These are phyloP conservation scores for Chernovozyma sophiae-reginae DNA, from an alignment of 1,139 yeast species.

Conservation along the genomic window DNA sequence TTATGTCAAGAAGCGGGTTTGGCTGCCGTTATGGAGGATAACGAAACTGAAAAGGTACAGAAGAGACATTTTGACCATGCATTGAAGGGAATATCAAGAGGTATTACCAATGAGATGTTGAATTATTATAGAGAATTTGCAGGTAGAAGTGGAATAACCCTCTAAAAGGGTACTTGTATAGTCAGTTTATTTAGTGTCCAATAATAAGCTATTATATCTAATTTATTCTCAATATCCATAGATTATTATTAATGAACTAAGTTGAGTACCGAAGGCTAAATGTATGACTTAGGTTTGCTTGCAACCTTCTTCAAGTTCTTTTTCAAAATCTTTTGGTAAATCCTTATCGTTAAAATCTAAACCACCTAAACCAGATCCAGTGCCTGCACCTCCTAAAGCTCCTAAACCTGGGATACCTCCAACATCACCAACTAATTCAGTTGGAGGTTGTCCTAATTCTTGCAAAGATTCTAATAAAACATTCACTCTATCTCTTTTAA, in stretches of 20 bases:
- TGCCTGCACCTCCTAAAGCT: constrained; percentile 26
- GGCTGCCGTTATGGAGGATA: constrained; percentile 80
- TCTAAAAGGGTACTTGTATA: constrained; percentile 15
- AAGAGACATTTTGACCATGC: constrained; percentile 72
- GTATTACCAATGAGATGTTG: constrained; percentile 82
- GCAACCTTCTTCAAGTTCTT: constrained; percentile 38
- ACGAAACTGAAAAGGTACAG: constrained; percentile 49
- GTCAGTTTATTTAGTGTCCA: too few relatives aligned
- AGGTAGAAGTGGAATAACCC: constrained; percentile 31
- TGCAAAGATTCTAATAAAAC: constrained; percentile 64
- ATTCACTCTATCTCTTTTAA: constrained; percentile 52
- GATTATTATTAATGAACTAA: too few relatives aligned
- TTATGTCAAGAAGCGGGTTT: constrained; percentile 94
- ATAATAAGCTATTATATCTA: too few relatives aligned
- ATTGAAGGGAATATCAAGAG: constrained; percentile 59
- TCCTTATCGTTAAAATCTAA: constrained; percentile 41
- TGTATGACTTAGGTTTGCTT: constrained; percentile 20
- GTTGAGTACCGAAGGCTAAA: too few relatives aligned
- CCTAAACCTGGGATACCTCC: constrained; percentile 57
- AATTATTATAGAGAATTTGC: constrained; percentile 70
- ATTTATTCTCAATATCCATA: too few relatives aligned
- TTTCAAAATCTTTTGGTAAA: constrained; percentile 47
- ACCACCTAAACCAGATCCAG: constrained; percentile 16
- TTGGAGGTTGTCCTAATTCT: constrained; percentile 86
- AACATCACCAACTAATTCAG: constrained; percentile 67